Base-by-base conservation (phyloP, 2,329 filamentous ascomycete genomes). In the Tolypocladium tropicale region DNA sequence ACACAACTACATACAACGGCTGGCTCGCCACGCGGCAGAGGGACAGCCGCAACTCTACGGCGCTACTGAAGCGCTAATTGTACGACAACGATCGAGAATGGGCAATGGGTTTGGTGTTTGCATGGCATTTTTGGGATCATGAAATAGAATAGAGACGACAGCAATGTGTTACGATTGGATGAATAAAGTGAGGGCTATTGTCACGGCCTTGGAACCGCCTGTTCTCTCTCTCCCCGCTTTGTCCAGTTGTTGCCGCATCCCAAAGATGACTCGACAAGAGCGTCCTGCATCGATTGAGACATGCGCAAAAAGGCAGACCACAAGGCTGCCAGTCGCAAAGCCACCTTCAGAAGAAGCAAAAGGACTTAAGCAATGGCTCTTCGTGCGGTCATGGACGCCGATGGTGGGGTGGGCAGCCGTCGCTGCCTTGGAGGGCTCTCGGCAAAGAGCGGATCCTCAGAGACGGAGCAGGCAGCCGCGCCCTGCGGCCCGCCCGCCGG, bases 131-230 rank as follows among this genome's bases (percentile, higher is more conserved):
- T 30, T 32, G 46, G 46, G 3, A 28, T 39, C 32, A 49, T 34
- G 55, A 37, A 53, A 36, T 52, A 55, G 48, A 55, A 28, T 46
- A 53, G 43, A 37, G 39, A 52, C 41, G 41, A 55, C 48, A 55
- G 56, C 53, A 57, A 55, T 57, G 53, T 54, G 52, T 32, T 32
- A 32, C 23, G 32, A 25, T 34, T 5, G 49, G 18, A 52, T 30
- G 51, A 52, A 52, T 52, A 23, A 34, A 52, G 7, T 14, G 33
- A 16, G 18, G 4, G 6, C 18, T 36, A 2, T n/a, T 25, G 23
- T 21, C 21, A 18, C 36, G 34, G 2, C 32, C n/a, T 30, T 21
- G 14, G 30, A 7, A 23, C 33, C 25, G 21, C 32, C 32, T 18
- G 50, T 37, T 33, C 18, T 32, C n/a, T 37, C 23, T 39, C 34